Evolutionary conservation across 495 filamentous ascomycete species (phyloP).

Genomic region (Aspergillus avenaceus): DNA sequence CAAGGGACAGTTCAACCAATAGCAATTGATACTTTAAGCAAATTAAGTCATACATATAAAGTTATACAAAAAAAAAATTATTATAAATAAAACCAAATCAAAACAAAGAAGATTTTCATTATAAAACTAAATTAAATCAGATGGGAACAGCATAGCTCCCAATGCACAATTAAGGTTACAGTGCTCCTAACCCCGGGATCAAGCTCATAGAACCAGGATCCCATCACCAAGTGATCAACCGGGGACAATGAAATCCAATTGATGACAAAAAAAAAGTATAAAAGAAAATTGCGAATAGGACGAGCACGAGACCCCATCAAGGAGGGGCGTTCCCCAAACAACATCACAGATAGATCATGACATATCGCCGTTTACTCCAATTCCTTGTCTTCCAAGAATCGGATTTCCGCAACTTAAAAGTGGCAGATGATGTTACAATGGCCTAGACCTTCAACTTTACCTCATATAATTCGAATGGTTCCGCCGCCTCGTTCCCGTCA

Average conservation of each 20-base stretch:
- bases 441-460: not conserved
- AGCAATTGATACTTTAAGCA: too few relatives aligned
- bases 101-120: too few relatives aligned
- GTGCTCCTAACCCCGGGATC: not conserved
- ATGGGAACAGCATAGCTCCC: too few relatives aligned
- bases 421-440: not conserved
- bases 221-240: not conserved
- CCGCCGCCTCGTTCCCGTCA: slow-evolving; percentile 1
- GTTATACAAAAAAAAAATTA: too few relatives aligned
- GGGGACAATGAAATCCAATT: too few relatives aligned
- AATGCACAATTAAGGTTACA: not conserved
- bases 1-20: too few relatives aligned
- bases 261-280: too few relatives aligned
- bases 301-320: not conserved
- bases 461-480: not conserved
- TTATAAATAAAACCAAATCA: too few relatives aligned
- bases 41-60: not conserved
- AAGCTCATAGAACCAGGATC: not conserved
- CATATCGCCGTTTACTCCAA: not conserved
- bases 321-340: not conserved
- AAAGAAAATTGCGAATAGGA: not conserved
- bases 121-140: too few relatives aligned
- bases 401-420: not conserved
- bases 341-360: not conserved
- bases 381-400: not conserved